Evolutionary conservation across 306 rosid genomes (phyloP).

Genomic region (Citrullus mucosospermus): DNA sequence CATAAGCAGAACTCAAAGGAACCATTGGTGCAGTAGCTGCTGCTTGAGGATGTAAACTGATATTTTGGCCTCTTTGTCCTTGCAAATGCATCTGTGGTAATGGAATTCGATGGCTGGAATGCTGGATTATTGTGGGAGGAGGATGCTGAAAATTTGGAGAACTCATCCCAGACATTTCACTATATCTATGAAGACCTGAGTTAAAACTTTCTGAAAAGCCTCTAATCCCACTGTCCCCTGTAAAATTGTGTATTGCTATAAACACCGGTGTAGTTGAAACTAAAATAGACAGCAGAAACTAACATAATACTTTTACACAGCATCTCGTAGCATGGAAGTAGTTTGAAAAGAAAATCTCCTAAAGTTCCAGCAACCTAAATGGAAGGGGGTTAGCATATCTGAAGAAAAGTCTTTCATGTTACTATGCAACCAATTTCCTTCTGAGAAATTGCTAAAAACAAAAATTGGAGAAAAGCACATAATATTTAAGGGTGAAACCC

Average conservation of each 20-base stretch:
- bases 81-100: slow-evolving; percentile 33
- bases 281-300: neutral
- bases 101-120: slow-evolving; percentile 39
- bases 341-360: neutral
- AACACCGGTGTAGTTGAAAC: neutral
- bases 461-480: neutral
- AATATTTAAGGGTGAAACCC: neutral
- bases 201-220: slow-evolving; percentile 15
- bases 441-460: neutral
- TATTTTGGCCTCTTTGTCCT: slow-evolving; percentile 50
- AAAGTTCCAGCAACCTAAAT: neutral
- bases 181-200: slow-evolving; percentile 60
- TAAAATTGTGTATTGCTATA: neutral
- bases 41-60: slow-evolving; percentile 37
- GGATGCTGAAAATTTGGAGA: slow-evolving; percentile 46
- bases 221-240: neutral
- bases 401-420: neutral
- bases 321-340: neutral
- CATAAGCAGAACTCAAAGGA: slow-evolving; percentile 40
- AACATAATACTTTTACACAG: neutral
- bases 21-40: slow-evolving; percentile 40
- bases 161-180: slow-evolving; percentile 37
- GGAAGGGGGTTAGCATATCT: neutral
- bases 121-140: slow-evolving; percentile 37
- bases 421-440: neutral